phyloP scores from a whole-genome alignment of 495 filamentous ascomycete species.

The Pseudevernia furfuracea region DNA sequence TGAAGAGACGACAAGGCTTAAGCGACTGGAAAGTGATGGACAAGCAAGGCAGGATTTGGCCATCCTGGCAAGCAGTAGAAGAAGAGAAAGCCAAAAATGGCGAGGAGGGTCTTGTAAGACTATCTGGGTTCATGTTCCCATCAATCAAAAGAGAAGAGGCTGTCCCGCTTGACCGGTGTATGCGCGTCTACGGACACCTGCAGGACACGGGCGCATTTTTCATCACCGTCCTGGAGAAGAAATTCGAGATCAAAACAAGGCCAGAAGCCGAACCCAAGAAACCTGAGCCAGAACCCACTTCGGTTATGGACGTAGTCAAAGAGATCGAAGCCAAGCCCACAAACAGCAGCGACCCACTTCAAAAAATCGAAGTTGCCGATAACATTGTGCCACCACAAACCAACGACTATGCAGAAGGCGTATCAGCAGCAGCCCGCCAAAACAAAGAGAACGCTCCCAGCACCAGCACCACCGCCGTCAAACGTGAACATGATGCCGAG shows the following conservation, averaged over 20 bases:
- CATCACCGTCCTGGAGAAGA: slow-evolving; percentile 89
- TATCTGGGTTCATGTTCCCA: slow-evolving; percentile 79
- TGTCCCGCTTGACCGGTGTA: slow-evolving; percentile 80
- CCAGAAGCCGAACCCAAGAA: slow-evolving; percentile 61
- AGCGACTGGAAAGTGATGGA: slow-evolving; percentile 82
- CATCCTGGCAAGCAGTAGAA: slow-evolving; percentile 66
- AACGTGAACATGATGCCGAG: slow-evolving; percentile 37
- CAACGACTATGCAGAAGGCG: slow-evolving; percentile 30
- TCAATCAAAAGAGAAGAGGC: slow-evolving; percentile 40
- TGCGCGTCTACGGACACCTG: slow-evolving; percentile 87
- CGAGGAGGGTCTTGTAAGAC: slow-evolving; percentile 49
- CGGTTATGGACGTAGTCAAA: slow-evolving; percentile 47
- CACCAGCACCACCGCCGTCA: slow-evolving; percentile 27
- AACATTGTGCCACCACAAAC: slow-evolving; percentile 37
- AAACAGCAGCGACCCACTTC: slow-evolving; percentile 36
- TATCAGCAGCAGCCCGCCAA: slow-evolving; percentile 26
- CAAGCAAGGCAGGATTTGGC: slow-evolving; percentile 66
- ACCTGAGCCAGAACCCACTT: slow-evolving; percentile 36
- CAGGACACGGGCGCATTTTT: slow-evolving; percentile 98
- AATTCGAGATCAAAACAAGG: slow-evolving; percentile 74
- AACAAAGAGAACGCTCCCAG: slow-evolving; percentile 38
- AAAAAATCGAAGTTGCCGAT: slow-evolving; percentile 47
- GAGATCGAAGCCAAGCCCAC: slow-evolving; percentile 45
- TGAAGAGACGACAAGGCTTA: slow-evolving; percentile 69
- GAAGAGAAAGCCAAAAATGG: slow-evolving; percentile 52